A percentile compares a stretch with the other conserved stretches of the same genome.
phyloP scores from a whole-genome alignment of 805 yeast genomes.

The Metschnikowia bowlesiae region DNA sequence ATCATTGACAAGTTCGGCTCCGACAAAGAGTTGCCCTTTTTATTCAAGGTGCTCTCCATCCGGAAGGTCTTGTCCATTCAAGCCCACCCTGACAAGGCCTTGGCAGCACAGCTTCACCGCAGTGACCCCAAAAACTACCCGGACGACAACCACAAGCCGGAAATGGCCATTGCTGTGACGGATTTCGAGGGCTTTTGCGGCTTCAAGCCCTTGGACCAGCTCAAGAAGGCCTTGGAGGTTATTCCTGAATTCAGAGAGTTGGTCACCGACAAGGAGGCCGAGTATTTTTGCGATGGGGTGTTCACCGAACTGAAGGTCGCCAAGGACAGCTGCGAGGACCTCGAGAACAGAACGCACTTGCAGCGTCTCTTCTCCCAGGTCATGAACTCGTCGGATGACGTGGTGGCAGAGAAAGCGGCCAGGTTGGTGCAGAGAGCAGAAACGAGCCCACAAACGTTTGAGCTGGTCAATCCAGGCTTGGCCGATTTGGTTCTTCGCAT shows the following conservation, averaged over 20 bases:
- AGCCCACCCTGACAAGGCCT: slow-evolving; percentile 93
- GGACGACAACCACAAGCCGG: slow-evolving; percentile 98
- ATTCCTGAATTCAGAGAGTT: slow-evolving; percentile 74
- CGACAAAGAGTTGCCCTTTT: slow-evolving; percentile 73
- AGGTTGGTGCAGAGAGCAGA: slow-evolving; percentile 63
- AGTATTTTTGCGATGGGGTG: slow-evolving; percentile 49
- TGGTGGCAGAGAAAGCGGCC: slow-evolving; percentile 54
- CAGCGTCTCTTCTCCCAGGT: slow-evolving; percentile 74
- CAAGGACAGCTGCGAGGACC: slow-evolving; percentile 45
- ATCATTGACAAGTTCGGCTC: slow-evolving; percentile 66
- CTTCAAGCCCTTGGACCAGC: slow-evolving; percentile 81
- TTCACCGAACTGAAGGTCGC: slow-evolving; percentile 42
- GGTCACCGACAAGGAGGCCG: slow-evolving; percentile 60
- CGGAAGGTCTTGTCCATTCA: slow-evolving; percentile 91
- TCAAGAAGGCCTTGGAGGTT: slow-evolving; percentile 60
- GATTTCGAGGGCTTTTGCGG: slow-evolving; percentile 98
- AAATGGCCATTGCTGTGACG: slow-evolving; percentile 97
- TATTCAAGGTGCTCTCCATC: slow-evolving; percentile 91
- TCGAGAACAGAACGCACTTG: slow-evolving; percentile 57
- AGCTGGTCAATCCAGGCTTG: slow-evolving; percentile 42
- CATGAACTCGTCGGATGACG: slow-evolving; percentile 74
- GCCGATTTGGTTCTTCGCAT: slow-evolving; percentile 74
- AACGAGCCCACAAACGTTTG: slow-evolving; percentile 54
- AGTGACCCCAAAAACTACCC: slow-evolving; percentile 92
- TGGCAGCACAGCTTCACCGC: slow-evolving; percentile 72